Evolutionary conservation across 352 stramenopile genomes (phyloP).

Genomic region (Phytophthora melonis): DNA sequence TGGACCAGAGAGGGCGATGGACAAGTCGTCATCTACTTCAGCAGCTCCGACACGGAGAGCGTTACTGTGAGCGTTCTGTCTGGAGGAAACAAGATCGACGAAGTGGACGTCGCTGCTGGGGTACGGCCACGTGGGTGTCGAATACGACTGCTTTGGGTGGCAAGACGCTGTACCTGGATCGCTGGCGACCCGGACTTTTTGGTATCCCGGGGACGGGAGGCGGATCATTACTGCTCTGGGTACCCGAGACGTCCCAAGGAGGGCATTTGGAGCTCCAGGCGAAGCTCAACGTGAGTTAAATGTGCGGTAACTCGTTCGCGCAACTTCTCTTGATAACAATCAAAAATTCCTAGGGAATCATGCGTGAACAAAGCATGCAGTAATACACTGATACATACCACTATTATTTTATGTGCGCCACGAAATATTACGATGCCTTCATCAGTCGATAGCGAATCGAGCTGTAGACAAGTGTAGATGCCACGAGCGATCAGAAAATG

Average conservation of each 20-base stretch:
- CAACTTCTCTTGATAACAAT: no score
- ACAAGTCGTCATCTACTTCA: slow-evolving; percentile 49
- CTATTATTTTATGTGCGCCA: no score
- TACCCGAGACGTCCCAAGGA: slow-evolving; percentile 50
- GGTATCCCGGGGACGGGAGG: slow-evolving; percentile 64
- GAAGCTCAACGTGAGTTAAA: slow-evolving; percentile 57
- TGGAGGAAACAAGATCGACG: slow-evolving; percentile 46
- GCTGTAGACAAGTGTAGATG: no score
- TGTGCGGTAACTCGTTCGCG: not conserved
- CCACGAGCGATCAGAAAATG: no score
- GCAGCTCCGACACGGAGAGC: slow-evolving; percentile 49
- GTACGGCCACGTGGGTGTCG: slow-evolving; percentile 43
- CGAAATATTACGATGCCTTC: no score
- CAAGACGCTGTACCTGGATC: slow-evolving; percentile 80
- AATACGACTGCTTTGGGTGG: slow-evolving; percentile 37
- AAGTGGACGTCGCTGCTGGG: slow-evolving; percentile 49
- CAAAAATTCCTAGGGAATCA: no score
- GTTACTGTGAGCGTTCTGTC: slow-evolving; percentile 62
- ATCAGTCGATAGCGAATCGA: no score
- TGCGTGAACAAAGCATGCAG: no score
- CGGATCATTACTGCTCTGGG: slow-evolving; percentile 72
- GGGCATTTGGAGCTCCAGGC: slow-evolving; percentile 57
- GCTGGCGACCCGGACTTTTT: slow-evolving; percentile 65
- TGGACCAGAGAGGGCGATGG: slow-evolving; percentile 56
- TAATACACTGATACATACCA: no score